These are phyloP conservation scores for Ophiocordyceps polyrhachis-furcata DNA, from an alignment of 2,329 filamentous ascomycete species.

Conservation along the genomic window DNA sequence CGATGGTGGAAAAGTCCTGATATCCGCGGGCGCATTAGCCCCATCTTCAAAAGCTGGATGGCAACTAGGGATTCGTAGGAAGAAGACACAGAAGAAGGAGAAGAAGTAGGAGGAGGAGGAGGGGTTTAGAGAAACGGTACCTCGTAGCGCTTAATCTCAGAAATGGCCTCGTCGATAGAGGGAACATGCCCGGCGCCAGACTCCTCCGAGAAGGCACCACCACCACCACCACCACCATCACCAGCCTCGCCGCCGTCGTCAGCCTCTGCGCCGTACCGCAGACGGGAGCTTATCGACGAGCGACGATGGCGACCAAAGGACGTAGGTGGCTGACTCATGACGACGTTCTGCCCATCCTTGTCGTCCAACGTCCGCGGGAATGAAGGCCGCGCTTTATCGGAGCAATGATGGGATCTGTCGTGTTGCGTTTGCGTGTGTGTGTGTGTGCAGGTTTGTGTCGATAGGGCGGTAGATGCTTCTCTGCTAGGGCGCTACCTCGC, in stretches of 20 bases:
- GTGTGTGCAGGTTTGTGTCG: neutral
- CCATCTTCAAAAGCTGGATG: neutral
- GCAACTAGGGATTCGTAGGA: too few relatives aligned
- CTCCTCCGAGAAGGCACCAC: conserved; percentile 32
- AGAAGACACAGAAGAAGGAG: neutral
- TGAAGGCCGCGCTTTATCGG: neutral
- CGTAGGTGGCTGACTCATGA: conserved; percentile 33
- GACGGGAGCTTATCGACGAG: conserved; percentile 42
- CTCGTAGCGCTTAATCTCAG: conserved; percentile 94
- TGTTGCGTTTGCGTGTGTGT: neutral
- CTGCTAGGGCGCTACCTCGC: neutral
- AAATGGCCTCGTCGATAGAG: conserved; percentile 83
- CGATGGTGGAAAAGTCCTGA: conserved; percentile 92
- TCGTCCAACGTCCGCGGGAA: neutral
- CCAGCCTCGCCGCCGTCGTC: conserved; percentile 39
- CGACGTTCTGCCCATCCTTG: conserved; percentile 3
- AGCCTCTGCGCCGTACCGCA: conserved; percentile 45
- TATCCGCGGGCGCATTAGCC: conserved; percentile 37
- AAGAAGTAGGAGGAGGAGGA: neutral
- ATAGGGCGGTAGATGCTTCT: neutral
- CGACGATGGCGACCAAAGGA: conserved; percentile 28
- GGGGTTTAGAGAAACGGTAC: conserved; percentile 16
- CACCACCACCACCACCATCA: conserved; percentile 20
- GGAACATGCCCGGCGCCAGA: conserved; percentile 8
- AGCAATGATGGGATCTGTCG: neutral